Conservation (phyloP, 164 flowering plant genomes). For the Berberis thunbergii region DNA sequence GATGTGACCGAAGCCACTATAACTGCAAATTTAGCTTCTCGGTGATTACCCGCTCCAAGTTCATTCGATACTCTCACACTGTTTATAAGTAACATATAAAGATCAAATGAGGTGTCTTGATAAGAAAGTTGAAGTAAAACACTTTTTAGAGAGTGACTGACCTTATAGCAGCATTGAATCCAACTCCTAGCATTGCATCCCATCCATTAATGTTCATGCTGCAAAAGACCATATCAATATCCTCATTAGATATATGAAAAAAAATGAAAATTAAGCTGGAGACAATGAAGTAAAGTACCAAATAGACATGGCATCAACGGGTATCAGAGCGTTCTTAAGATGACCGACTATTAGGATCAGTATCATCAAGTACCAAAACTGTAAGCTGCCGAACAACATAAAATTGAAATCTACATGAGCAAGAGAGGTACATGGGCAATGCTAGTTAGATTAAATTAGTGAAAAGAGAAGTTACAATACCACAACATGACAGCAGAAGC, state of each 20-base stretch:
- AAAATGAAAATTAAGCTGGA: conserved; percentile 5
- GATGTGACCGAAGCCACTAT: conserved; percentile 45
- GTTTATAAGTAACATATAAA: neutral
- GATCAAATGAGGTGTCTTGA: neutral
- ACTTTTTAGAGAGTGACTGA: conserved; percentile 1
- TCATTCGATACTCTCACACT: conserved; percentile 74
- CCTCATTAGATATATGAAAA: too few relatives aligned
- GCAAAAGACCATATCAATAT: too few relatives aligned
- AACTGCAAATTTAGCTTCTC: conserved; percentile 47
- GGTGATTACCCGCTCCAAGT: conserved; percentile 52
- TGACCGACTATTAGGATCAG: neutral
- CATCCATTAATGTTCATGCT: too few relatives aligned
- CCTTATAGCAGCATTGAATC: conserved; percentile 78
- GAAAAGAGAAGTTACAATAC: conserved; percentile 15
- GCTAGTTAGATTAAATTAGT: neutral
- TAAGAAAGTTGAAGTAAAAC: neutral
- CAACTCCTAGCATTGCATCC: conserved; percentile 5
- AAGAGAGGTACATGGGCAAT: neutral
- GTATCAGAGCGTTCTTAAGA: conserved; percentile 4
- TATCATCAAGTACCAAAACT: neutral
- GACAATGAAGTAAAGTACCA: neutral
- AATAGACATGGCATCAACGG: conserved; percentile 7
- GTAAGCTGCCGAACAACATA: neutral
- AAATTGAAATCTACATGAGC: neutral
- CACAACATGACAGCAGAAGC: conserved; percentile 72